Conservation (phyloP, 2,329 filamentous ascomycete species). For the Exutisphaerella laricina region DNA sequence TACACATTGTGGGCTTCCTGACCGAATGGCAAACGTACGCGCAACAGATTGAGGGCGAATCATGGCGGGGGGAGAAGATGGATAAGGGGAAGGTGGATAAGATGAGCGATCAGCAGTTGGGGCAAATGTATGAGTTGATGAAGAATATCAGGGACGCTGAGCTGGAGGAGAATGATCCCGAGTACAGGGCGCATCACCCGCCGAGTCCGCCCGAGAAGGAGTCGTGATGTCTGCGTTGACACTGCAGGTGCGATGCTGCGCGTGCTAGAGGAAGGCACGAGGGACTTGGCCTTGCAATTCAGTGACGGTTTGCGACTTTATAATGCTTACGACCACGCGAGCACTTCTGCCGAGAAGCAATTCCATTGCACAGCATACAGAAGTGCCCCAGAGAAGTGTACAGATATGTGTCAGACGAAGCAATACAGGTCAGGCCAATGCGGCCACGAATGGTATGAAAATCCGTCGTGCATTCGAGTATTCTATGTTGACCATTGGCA, state of each 20-base stretch:
- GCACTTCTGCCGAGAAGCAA: too few species aligned
- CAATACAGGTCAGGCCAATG: conserved; percentile 44
- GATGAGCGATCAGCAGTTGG: conserved; percentile 93
- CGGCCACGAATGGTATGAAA: conserved; percentile 41
- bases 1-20: conserved; percentile 90
- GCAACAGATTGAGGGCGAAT: conserved; percentile 81
- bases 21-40: conserved; percentile 96
- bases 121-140: conserved; percentile 93
- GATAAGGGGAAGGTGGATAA: conserved; percentile 81
- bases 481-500: conserved; percentile 4
- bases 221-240: conserved; percentile 1
- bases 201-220: conserved; percentile 8
- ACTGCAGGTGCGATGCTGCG: background rate
- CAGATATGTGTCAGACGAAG: conserved; percentile 48
- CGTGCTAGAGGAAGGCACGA: too few species aligned
- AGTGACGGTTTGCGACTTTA: too few species aligned
- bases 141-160: conserved; percentile 61
- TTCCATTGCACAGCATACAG: background rate
- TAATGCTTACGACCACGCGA: too few species aligned
- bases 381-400: background rate
- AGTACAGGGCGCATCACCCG: conserved; percentile 21
- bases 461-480: background rate
- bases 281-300: too few species aligned
- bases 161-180: conserved; percentile 42
- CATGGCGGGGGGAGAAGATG: conserved; percentile 78